Evolutionary conservation across 2,329 filamentous ascomycete species (phyloP), one percentile per base, ranked within the genome.

Genomic region (Colletotrichum tropicicola): DNA sequence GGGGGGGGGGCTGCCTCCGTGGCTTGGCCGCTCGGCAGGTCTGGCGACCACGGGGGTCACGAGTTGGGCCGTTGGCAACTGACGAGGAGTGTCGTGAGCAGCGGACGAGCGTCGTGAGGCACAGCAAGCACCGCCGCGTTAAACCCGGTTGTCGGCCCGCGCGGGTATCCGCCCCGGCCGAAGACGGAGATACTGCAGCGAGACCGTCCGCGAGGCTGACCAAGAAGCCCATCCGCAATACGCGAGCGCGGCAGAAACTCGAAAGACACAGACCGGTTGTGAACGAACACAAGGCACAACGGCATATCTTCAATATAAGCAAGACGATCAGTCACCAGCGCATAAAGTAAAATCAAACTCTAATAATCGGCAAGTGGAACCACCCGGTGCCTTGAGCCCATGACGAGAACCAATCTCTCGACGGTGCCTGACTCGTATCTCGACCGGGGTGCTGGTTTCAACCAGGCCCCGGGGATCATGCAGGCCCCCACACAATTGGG

Each of bases 291-390:
- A 15, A 62, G 37, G 62, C 62, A 51, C 37, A 30, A 49, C 49
- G 21, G 57, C 21, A 41, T 17, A 39, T 30, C 25, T 59, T 19
- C 37, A 43, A 56, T 61, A 27, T 56, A 51, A 28, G 19, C 44
- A 54, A 61, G 57, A 55, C 57, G 49, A 65, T 61, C 57, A 44
- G 19, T 30, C 35, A 51, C 61, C 28, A 47, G 51, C 57, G 61
- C 62, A 65, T 62, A 62, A 65, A 65, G 62, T 56, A 62, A 62
- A 61, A 52, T 47, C 57, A 65, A 65, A 65, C 57, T 65, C 45
- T 61, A 55, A 51, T 56, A 44, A 62, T 21, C 57, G 62, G 57
- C 57, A 65, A 62, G 62, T 65, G 62, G 62, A 62, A 65, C 57
- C 28, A 12, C 17, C 56, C 23, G 25, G 13, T 43, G 35, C 32